phyloP scores from a whole-genome alignment of 2,329 filamentous ascomycete species.

The Fusarium odoratissimum region DNA sequence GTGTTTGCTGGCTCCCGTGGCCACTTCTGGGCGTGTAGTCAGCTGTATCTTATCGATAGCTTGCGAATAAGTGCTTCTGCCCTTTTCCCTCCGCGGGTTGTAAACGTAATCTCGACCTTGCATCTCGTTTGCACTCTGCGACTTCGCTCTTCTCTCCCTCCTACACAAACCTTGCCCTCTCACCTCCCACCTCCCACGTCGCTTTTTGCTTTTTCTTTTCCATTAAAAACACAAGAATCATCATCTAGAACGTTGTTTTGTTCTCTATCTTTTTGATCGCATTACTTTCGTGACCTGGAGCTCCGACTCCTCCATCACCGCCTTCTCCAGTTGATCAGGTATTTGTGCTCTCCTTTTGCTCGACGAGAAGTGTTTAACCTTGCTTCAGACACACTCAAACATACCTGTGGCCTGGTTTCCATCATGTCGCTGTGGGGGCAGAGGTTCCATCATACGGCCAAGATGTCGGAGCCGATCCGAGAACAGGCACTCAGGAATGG shows the following conservation, averaged over 20 bases:
- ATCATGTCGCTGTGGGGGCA: not conserved
- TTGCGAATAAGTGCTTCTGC: not conserved
- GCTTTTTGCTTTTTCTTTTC: too few relatives aligned
- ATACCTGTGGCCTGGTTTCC: not conserved
- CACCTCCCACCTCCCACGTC: not conserved
- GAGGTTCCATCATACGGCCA: slow-evolving; percentile 7
- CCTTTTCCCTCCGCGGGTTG: not conserved
- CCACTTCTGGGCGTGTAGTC: not conserved
- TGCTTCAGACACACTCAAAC: too few relatives aligned
- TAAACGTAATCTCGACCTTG: not conserved
- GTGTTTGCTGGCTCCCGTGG: not conserved
- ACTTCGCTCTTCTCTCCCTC: not conserved
- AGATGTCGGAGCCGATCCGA: not conserved
- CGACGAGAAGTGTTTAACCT: not conserved
- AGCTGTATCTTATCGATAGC: not conserved
- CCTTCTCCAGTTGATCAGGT: not conserved
- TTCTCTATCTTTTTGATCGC: slow-evolving; percentile 3
- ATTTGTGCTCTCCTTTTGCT: not conserved
- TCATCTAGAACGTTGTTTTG: slow-evolving; percentile 1
- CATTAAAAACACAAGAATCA: too few relatives aligned
- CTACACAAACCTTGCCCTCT: not conserved
- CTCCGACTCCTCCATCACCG: not conserved
- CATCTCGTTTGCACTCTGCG: not conserved
- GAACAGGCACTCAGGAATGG: accelerated
- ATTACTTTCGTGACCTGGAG: not conserved